Base-by-base conservation (phyloP, 257 asterid genomes). In the Rhazya stricta region DNA sequence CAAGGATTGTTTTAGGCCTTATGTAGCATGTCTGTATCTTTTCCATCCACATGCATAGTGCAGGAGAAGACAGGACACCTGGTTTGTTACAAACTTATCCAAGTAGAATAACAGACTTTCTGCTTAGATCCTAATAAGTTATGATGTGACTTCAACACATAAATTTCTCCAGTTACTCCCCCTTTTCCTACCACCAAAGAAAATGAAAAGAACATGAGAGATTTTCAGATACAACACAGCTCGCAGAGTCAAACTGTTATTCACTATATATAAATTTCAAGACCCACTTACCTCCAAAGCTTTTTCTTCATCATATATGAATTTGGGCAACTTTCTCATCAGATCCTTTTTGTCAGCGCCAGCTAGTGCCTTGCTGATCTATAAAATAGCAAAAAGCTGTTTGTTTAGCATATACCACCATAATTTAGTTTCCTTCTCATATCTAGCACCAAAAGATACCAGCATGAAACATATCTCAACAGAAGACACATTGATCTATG, bases 261-360 rank as follows among this genome's bases (percentile, higher is more conserved):
- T 36, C 70, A 65, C 12, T 36, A 65, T 65, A 34, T 63, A 21
- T 37, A 36, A 6, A 36, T 65, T 48, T 65, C 70, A 37, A 36
- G 30, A 61, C 53, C 34, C 39, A 32, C 84, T 82, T 79, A 90
- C 97, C 96, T 93, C 97, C 71, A 93, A 71, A 78, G 87, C 94
- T 73, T 91, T 93, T 73, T 90, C 98, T 80, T 91, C 97, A 13
- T 93, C 96, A 46, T 93, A 89, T 41, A 89, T 73, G 80, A 93
- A 93, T 77, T 93, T 93, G 67, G 98, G 97, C 82, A 93, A 84
- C 77, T 90, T 93, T 73, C 87, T 88, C 96, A 90, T 87, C 70
- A 93, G 81, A 61, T 93, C 96, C 79, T 93, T 93, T 71, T 81
- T 91, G 86, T 93, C 94, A 48, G 93, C 71, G 61, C 86, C 91